Evolutionary conservation across 768 basidiomycete species (phyloP).

Genomic region (Mycena chlorophos): DNA sequence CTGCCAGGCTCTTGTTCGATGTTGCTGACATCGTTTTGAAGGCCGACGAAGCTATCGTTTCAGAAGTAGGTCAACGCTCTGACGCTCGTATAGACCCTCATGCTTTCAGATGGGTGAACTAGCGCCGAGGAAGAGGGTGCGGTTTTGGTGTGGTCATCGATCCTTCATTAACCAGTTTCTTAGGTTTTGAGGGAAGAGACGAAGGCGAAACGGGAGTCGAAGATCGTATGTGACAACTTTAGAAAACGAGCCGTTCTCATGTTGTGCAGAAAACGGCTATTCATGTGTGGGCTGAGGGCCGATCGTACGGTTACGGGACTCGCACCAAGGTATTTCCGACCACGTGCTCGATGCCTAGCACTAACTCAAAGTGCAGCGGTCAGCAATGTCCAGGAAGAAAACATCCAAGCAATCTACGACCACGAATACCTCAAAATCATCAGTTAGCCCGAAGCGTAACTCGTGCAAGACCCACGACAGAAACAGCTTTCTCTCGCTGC

Average conservation of each 20-base stretch:
- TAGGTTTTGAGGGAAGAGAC: background rate
- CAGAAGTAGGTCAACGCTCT: background rate
- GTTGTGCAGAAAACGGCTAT: background rate
- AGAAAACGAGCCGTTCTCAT: background rate
- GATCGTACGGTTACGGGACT: background rate
- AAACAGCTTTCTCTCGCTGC: slow-evolving; percentile 7
- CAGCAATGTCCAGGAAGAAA: background rate
- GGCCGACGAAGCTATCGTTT: no score
- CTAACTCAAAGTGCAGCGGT: background rate
- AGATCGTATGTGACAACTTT: background rate
- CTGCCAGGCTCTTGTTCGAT: no score
- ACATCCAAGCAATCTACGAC: background rate
- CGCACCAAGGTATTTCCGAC: background rate
- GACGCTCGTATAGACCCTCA: background rate
- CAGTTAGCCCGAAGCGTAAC: background rate
- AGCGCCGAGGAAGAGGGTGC: background rate
- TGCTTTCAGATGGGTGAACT: no score
- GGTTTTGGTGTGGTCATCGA: background rate
- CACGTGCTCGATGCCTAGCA: background rate
- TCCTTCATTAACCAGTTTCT: background rate
- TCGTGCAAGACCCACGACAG: background rate
- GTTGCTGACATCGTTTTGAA: no score
- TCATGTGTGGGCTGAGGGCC: background rate
- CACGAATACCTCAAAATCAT: no score
- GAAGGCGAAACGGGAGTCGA: background rate